Base-by-base conservation (phyloP, 2,329 filamentous ascomycete genomes). In the Amphichorda felina region DNA sequence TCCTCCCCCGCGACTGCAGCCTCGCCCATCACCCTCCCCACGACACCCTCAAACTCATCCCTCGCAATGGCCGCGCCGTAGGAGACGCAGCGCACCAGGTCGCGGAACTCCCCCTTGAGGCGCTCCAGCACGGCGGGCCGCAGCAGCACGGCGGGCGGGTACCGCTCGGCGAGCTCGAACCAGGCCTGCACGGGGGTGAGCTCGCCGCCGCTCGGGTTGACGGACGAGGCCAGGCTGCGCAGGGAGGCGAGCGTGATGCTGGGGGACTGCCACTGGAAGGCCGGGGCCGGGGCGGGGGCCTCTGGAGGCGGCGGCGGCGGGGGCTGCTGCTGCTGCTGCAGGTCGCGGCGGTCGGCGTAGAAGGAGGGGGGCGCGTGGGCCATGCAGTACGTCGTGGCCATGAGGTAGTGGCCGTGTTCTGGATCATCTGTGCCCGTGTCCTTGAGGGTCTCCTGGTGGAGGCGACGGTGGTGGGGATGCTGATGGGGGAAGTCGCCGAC, bases 171-270 rank as follows among this genome's bases (percentile, higher is more conserved):
- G 18, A 72, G 57, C 55, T 72, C 68, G 47, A 72, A 72, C 68
- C 67, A 72, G 2, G 61, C 66, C 50, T 72, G 68, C 18, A 72
- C 62, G 13, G 68, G 68, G 19, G 67, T 61, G 27, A 71, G 46
- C 46, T 71, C 67, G 14, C 49, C 37, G 34, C 49, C 45, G 13
- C 58, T 54, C 4, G 57, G 54, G 46, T 62, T 66, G 17, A 71
- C 54, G 29, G 60, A 58, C 34, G 50, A 47, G 2, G 68, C 66
- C 3, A 72, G 57, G n/a, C 58, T 58, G 40, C 59, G 52, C 16
- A 72, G 56, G 13, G 53, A 51, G 21, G 52, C 47, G 18, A 72
- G 59, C 2, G 60, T 61, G 21, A 71, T 54, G 29, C 54, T 48
- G 1, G 54, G 48, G 0, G 57, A 47, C 18, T 49, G 47, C 64